Conservation (phyloP, 495 filamentous ascomycete species). For the Tuber melanosporum region DNA sequence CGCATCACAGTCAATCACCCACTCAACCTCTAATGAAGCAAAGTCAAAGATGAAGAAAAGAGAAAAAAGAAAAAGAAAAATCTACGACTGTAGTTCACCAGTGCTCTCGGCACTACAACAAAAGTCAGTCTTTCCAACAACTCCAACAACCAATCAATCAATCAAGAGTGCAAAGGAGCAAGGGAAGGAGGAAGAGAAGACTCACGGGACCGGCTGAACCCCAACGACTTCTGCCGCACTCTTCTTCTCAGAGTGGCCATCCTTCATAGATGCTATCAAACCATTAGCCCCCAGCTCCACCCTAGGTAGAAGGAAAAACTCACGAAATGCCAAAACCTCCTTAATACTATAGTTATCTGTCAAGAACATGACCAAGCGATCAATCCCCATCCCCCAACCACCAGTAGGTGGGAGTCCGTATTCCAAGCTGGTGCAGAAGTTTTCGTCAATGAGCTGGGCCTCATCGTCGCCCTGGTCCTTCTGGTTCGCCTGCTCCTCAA, state of each 20-base stretch:
- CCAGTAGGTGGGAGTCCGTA: slow-evolving; percentile 88
- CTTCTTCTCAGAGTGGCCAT: slow-evolving; percentile 53
- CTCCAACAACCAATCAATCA: no score
- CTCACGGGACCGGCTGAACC: slow-evolving; percentile 47
- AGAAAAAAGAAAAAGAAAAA: background rate
- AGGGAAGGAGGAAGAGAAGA: background rate
- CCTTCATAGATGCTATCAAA: slow-evolving; percentile 60
- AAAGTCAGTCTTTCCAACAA: background rate
- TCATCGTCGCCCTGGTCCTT: slow-evolving; percentile 97
- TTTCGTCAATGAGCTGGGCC: slow-evolving; percentile 91
- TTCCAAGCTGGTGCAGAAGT: slow-evolving; percentile 77
- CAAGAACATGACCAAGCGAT: slow-evolving; percentile 87
- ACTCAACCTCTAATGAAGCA: background rate
- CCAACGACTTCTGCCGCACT: slow-evolving; percentile 60
- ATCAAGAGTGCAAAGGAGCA: background rate
- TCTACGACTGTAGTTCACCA: slow-evolving; percentile 39
- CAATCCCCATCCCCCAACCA: slow-evolving; percentile 96
- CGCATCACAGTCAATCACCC: background rate
- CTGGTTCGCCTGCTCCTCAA: slow-evolving; percentile 93
- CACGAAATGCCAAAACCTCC: slow-evolving; percentile 86
- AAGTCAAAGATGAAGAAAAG: background rate
- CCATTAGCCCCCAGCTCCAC: background rate
- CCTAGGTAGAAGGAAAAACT: slow-evolving; percentile 6
- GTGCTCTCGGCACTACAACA: slow-evolving; percentile 30
- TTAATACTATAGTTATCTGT: slow-evolving; percentile 93